Conservation (phyloP, 1,284 basidiomycete species). For the Fomes fomentarius region DNA sequence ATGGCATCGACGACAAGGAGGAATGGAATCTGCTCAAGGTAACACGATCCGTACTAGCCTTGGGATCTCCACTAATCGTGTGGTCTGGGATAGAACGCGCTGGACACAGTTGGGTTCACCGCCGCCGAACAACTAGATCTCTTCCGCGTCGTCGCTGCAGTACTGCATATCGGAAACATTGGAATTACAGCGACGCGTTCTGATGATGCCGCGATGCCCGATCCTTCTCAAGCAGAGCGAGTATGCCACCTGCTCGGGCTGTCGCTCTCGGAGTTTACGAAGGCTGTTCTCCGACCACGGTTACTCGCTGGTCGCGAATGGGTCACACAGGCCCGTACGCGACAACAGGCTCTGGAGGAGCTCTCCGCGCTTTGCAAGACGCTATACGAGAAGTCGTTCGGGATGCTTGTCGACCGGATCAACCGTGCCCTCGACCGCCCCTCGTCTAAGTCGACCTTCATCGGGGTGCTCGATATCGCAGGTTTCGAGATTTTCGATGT, state of each 20-base stretch:
- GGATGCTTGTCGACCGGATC: conserved; percentile 91
- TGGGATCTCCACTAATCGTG: not conserved
- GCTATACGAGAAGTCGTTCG: conserved; percentile 97
- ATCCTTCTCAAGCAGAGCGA: conserved; percentile 84
- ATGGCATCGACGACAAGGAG: conserved; percentile 91
- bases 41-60: conserved; percentile 14
- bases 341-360: conserved; percentile 93
- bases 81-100: conserved; percentile 55
- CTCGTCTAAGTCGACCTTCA: conserved; percentile 92
- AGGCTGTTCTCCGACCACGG: conserved; percentile 85
- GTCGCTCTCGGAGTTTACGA: conserved; percentile 88
- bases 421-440: conserved; percentile 95
- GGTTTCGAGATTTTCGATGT: conserved; percentile 96
- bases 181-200: conserved; percentile 80
- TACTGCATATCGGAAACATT: conserved; percentile 97
- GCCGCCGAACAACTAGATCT: conserved; percentile 87
- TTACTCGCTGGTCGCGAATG: conserved; percentile 96
- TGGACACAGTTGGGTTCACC: conserved; percentile 89
- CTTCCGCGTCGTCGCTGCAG: conserved; percentile 92
- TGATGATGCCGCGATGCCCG: conserved; percentile 88
- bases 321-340: conserved; percentile 92
- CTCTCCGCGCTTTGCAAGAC: conserved; percentile 94
- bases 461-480: conserved; percentile 98
- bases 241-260: conserved; percentile 94
- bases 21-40: conserved; percentile 89